Conservation (phyloP, 2,329 filamentous ascomycete species). For the Boeremia lycopersici region DNA sequence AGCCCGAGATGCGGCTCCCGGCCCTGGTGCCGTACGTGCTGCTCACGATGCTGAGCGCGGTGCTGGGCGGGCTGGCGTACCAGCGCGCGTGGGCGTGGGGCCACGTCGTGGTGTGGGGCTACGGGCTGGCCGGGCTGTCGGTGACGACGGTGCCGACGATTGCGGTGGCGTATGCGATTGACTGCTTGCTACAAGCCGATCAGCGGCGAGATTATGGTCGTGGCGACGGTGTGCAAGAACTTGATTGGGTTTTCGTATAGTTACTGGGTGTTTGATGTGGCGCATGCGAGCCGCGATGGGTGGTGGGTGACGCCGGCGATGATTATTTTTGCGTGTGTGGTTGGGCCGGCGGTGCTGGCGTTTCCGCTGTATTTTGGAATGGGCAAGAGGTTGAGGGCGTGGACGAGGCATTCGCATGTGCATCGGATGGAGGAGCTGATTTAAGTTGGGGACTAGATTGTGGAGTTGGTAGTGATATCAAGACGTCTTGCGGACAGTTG, state of each 20-base stretch:
- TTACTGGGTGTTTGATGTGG: conserved; percentile 51
- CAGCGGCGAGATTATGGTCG: conserved; percentile 54
- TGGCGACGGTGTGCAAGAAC: conserved; percentile 54
- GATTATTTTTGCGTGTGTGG: conserved; percentile 51
- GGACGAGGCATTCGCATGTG: conserved; percentile 41
- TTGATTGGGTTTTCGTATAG: conserved; percentile 52
- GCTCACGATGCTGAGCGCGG: conserved; percentile 56
- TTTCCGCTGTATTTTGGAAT: conserved; percentile 50
- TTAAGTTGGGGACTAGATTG: background rate
- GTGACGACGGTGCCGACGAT: conserved; percentile 53
- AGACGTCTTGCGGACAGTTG: too few relatives aligned
- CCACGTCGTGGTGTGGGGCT: conserved; percentile 57
- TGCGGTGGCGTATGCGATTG: conserved; percentile 53
- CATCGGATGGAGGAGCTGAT: conserved; percentile 45
- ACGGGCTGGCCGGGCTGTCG: conserved; percentile 50
- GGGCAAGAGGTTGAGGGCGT: conserved; percentile 50
- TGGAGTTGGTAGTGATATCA: background rate
- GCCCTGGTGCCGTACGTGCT: conserved; percentile 55
- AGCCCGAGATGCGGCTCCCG: conserved; percentile 64
- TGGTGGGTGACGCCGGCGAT: conserved; percentile 53
- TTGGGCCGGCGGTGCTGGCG: conserved; percentile 48
- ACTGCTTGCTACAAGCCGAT: conserved; percentile 57
- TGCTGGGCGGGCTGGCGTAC: conserved; percentile 57
- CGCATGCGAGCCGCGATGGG: conserved; percentile 42
- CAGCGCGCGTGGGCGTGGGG: conserved; percentile 57